A percentile compares a stretch with the other conserved stretches of the same genome.
These are phyloP conservation scores for Globisporangium irregulare DNA, from an alignment of 352 stramenopile species.

Conservation along the genomic window DNA sequence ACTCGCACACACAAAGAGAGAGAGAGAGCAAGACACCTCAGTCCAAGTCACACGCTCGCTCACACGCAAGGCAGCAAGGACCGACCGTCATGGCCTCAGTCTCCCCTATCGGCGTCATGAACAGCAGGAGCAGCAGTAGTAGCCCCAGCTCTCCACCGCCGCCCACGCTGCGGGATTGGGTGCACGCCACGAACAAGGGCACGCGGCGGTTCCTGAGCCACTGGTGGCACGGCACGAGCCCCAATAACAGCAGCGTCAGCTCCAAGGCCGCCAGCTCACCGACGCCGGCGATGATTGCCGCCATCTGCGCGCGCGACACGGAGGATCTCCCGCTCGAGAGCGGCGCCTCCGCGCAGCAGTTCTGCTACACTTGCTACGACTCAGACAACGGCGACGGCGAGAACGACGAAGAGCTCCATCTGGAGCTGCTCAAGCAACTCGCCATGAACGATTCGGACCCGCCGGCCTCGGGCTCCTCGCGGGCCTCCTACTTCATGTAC, in stretches of 20 bases:
- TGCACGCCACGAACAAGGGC: constrained; percentile 12
- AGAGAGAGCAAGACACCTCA: not conserved
- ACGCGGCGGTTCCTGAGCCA: constrained; percentile 8
- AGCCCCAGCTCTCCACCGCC: not conserved
- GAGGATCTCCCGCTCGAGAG: constrained; percentile 10
- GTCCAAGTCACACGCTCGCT: no score
- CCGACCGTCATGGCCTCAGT: not conserved
- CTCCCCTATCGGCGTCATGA: not conserved
- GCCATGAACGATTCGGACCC: not conserved
- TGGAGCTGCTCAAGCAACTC: constrained; percentile 10
- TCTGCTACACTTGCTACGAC: constrained; percentile 17
- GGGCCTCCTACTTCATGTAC: constrained; percentile 4
- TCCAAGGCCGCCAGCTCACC: not conserved
- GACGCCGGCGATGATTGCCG: not conserved
- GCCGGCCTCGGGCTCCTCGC: constrained; percentile 2
- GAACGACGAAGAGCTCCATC: not conserved
- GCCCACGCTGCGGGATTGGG: constrained; percentile 7
- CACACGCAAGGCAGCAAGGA: no score
- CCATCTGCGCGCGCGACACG: constrained; percentile 9
- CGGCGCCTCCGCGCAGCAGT: not conserved
- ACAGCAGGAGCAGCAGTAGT: not conserved
- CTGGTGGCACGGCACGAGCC: not conserved
- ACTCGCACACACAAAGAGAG: not conserved
- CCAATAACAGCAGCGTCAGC: not conserved
- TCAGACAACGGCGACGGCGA: constrained; percentile 4